Evolutionary conservation across 2,329 filamentous ascomycete species (phyloP), one percentile per base, ranked within the genome.

Genomic region (Cladobotryum mycophilum): DNA sequence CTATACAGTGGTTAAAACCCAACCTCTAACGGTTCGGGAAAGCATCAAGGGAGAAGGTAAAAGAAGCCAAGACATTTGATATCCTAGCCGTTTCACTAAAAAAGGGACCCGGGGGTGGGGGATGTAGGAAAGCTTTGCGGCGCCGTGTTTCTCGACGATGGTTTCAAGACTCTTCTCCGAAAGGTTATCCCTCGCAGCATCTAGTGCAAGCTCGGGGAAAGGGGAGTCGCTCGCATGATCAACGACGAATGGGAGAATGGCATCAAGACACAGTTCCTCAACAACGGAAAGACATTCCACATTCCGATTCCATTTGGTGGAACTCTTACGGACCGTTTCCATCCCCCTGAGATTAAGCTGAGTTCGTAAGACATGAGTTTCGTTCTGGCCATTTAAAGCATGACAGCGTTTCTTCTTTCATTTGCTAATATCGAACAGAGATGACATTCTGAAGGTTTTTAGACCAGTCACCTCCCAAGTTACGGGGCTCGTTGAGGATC

Each of bases 111-210:
- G n/a, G n/a, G n/a, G n/a, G n/a, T n/a, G n/a, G n/a, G n/a, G n/a
- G n/a, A n/a, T n/a, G n/a, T n/a, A n/a, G n/a, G n/a, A n/a, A 64
- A 33, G 0, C 56, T 75, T 0, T 73, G 69, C 2, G 71, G 72
- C 1, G 70, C 60, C 0, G 57, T 72, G 0, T 72, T 74, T 12
- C 60, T 75, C 0, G 70, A 75, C 30, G 61, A 74, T 3, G 50
- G 38, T 0, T 75, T 75, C n/a, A 1, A 0, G 49, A n/a, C n/a
- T 0, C 45, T 70, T 1, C 51, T 75, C 3, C 55, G 61, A 25
- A 3, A 3, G 0, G 67, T 64, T 7, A 14, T 70, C 0, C 4
- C 51, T 0, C 3, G 5, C 0, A 0, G 14, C 0, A 15, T 49
- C 0, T 66, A 61, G 61, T 1, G 40, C 0, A 48, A 36, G 0